Base-by-base conservation (phyloP, 1,284 basidiomycete species). In the Apiotrichum mycotoxinovorans region DNA sequence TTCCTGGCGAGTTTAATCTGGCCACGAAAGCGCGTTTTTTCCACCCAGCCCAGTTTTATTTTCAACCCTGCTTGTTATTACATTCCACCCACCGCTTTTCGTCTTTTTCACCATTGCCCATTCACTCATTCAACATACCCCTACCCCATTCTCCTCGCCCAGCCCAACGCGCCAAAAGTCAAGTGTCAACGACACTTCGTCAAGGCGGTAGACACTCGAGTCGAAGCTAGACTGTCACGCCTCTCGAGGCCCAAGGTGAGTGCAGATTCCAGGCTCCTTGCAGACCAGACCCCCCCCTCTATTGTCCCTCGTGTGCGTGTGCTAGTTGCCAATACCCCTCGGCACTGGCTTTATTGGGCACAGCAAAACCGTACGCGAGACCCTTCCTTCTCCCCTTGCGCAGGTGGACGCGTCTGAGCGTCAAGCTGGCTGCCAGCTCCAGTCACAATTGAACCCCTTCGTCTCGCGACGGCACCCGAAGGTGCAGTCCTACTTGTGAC, bases 341-440 rank as follows among this genome's bases (percentile, higher is more conserved):
- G 30, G 7, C 30, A 30, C n/a, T n/a, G n/a, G n/a, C n/a, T n/a
- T n/a, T n/a, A 30, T 7, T 30, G 30, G 30, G 30, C 7, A 30
- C 30, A 5, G 30, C 30, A 30, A 30, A 5, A 12, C 30, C 30
- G 12, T 5, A 30, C 30, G 30, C 30, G 7, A 30, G 30, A 30
- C 30, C 30, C 30, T 30, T n/a, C n/a, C n/a, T n/a, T n/a, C n/a
- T n/a, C n/a, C 37, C 37, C 18, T 38, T 14, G 41, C 41, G 43
- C 43, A 18, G 17, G 23, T n/a, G 23, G 27, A 46, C 27, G 27
- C 25, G 45, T 46, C 45, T 46, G 45, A 46, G 45, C 45, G 45
- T 46, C 45, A 46, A 30, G 45, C 26, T 26, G 18, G 17, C 18
- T 17, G 22, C 3, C 37, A 9, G 15, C 30, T 46, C 18, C 27